Base-by-base conservation (phyloP, 371 early-diverging fungal genomes). In the Mucor mucedo region DNA sequence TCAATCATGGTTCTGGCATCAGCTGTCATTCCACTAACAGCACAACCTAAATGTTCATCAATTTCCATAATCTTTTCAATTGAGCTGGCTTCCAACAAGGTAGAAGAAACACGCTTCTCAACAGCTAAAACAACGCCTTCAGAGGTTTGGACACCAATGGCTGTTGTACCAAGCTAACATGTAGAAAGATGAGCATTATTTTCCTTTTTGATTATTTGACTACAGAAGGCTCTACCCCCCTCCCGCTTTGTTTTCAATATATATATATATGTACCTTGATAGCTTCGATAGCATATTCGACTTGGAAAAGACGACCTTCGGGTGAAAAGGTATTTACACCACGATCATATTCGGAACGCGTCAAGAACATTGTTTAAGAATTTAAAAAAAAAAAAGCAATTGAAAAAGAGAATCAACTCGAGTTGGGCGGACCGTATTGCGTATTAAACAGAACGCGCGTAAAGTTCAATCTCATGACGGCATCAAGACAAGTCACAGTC, bases 321-420 rank as follows among this genome's bases (percentile, higher is more conserved):
- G 99, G 99, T 41, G 96, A 96, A 81, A 98, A 98, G 48, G 98
- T 98, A 81, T 97, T 98, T 66, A 98, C 99, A 56, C 99, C 99
- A 68, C 98, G 92, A 82, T 98, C 98, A 83, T 98, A 98, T 83
- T 98, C 97, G 63, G 93, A 90, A 63, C 94, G 88, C 65, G 89
- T 89, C 58, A 87, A 76, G 77, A 89, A 89, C 90, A 90, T 90
- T 54, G 8, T 40, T 48, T 48, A 58, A 44, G 54, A 27, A 50
- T 29, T 30, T 29, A 45, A n/a, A 21, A 33, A 42, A n/a, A 29
- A 40, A 39, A 32, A 40, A 30, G 52, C 21, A 40, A 52, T 8
- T 30, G 30, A 47, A 47, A 21, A 8, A 21, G n/a, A 21, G 8
- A 8, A 21, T 16, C 9, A 47, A 9, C 21, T 21, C 8, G 8